Base-by-base conservation (phyloP, 176 grass and related monocot species). In the Rhynchospora breviuscula region DNA sequence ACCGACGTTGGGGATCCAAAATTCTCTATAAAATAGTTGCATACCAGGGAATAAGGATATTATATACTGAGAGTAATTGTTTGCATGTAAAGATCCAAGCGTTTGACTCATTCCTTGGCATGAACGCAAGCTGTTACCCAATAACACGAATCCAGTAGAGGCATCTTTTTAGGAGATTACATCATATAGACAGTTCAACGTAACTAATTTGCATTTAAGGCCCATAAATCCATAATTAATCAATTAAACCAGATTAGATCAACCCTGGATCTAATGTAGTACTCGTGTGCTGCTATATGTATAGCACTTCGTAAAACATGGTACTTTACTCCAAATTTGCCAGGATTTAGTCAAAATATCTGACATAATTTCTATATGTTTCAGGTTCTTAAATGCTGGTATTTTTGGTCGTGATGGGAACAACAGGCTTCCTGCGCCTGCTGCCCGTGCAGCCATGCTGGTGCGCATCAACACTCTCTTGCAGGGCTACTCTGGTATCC, bases 381-480 rank as follows among this genome's bases (percentile, higher is more conserved):
- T 8, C 60, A 87, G 93, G 90, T 89, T 90, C 79, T 87, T 95
- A 31, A 95, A 95, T 29, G 93, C 90, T 3, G 93, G 93, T 31
- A 91, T 91, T 29, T 95, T 95, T 65, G 93, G 93, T 57, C 86
- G 84, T 10, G 90, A 90, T 23, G 81, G 62, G 8, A 87, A 92
- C 78, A 90, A 95, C 63, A 89, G 75, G 7, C 90, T 95, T 49
- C 93, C 93, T 56, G 88, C 90, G 0, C 86, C 91, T 25, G 82
- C 90, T 1, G 81, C 90, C 8, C 93, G 93, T 26, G 90, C 93
- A 6, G 93, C 93, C 9, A 95, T 95, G 93, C 81, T 95, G 0
- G 93, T 95, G 25, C 90, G 93, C 70, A 95, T 92, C 88, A 95
- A 95, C 88, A 95, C 93, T 12, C 90, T 95, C 21, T 86, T 95